phyloP scores from a whole-genome alignment of 306 rosid species.

The Albizia julibrissin region DNA sequence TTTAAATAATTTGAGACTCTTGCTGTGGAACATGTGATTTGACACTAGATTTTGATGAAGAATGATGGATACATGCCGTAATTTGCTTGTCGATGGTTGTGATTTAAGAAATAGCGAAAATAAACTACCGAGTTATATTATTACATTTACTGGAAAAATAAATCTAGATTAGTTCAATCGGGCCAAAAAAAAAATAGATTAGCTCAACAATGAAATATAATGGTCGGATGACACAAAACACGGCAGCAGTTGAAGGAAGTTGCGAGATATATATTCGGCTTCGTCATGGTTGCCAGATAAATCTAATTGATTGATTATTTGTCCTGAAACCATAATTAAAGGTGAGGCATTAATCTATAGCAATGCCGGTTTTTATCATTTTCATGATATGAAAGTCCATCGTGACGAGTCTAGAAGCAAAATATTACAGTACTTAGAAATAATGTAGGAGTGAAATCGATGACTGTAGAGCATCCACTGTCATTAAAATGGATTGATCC shows the following conservation, averaged over 20 bases:
- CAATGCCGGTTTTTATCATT: background rate
- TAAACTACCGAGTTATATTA: background rate
- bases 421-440: too few relatives aligned
- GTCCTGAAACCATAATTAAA: background rate
- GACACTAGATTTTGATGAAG: background rate
- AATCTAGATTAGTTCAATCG: background rate
- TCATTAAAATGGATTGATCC: background rate
- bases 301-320: background rate
- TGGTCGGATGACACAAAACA: background rate
- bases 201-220: background rate
- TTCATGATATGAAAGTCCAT: background rate
- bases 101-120: background rate
- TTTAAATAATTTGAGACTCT: background rate
- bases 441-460: background rate
- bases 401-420: background rate
- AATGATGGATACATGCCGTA: background rate
- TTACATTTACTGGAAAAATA: background rate
- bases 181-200: background rate
- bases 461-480: background rate
- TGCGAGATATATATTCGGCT: background rate
- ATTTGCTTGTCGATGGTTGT: background rate
- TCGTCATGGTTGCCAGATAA: background rate
- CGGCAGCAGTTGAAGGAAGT: background rate
- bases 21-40: background rate
- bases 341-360: background rate